A percentile compares a stretch with the other conserved stretches of the same genome.
Evolutionary conservation across 495 filamentous ascomycete genomes (phyloP).

Genomic region (Tuber indicum): DNA sequence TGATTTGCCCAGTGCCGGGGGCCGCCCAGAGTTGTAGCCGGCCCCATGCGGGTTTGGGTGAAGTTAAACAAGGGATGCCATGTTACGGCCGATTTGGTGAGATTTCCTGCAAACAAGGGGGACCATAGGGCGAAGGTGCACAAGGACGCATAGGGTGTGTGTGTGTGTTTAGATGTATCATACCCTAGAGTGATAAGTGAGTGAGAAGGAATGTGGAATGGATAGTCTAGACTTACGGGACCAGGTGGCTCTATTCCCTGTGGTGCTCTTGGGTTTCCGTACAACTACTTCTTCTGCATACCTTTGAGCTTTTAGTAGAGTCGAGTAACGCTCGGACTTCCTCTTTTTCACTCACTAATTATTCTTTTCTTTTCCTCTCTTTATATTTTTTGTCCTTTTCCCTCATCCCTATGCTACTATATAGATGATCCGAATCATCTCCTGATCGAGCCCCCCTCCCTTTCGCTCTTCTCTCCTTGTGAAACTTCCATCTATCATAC

Average conservation of each 20-base stretch:
- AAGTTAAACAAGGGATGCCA: not conserved
- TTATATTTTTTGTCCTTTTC: slow-evolving; percentile 15
- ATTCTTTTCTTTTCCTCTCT: slow-evolving; percentile 28
- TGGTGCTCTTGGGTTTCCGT: not conserved
- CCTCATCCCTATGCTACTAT: slow-evolving; percentile 22
- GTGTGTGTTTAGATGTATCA: not conserved
- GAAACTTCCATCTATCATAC: slow-evolving; percentile 17
- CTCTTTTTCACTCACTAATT: slow-evolving; percentile 35
- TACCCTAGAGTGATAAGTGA: not conserved
- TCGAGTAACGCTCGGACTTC: slow-evolving; percentile 6
- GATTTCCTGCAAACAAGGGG: not conserved
- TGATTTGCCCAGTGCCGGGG: not conserved
- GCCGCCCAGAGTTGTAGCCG: not conserved
- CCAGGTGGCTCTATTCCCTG: not conserved
- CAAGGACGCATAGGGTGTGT: not conserved
- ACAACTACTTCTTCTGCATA: not conserved
- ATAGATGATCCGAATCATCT: slow-evolving; percentile 39
- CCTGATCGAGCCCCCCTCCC: slow-evolving; percentile 10
- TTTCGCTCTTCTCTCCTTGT: slow-evolving; percentile 22
- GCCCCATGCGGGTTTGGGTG: not conserved
- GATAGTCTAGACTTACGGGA: not conserved
- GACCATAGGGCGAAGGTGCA: not conserved
- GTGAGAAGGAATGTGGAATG: not conserved
- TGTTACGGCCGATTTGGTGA: not conserved
- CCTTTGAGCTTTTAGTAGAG: not conserved